Conservation (phyloP, 1,139 yeast species). For the Nematodospora anomalae region DNA sequence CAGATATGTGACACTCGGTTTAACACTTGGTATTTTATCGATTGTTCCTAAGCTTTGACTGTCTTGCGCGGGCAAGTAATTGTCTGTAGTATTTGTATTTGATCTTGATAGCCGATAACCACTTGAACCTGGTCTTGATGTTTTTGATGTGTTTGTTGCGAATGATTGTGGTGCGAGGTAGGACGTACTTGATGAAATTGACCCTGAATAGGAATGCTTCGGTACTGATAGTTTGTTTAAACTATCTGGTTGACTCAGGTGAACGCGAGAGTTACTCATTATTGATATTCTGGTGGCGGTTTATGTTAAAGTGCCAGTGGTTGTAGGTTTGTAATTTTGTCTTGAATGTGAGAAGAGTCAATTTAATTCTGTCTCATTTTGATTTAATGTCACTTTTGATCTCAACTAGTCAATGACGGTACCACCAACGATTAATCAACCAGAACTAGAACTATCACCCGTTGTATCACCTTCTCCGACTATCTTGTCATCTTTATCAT, state of each 20-base stretch:
- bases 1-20: conserved; percentile 58
- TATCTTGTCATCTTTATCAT: conserved; percentile 1
- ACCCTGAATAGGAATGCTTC: conserved; percentile 13
- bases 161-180: conserved; percentile 8
- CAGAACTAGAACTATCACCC: conserved; percentile 2
- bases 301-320: too few relatives aligned
- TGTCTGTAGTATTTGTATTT: conserved; percentile 25
- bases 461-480: background rate
- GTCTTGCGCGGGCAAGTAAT: conserved; percentile 17
- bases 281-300: background rate
- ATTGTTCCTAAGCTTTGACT: conserved; percentile 34
- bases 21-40: conserved; percentile 48
- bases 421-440: background rate
- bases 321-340: too few relatives aligned
- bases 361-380: too few relatives aligned
- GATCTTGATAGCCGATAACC: conserved; percentile 26
- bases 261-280: conserved; percentile 6
- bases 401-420: too few relatives aligned
- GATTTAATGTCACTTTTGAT: too few relatives aligned
- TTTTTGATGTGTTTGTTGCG: conserved; percentile 2
- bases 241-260: conserved; percentile 7
- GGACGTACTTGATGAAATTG: conserved; percentile 15
- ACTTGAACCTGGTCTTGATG: conserved; percentile 18
- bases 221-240: conserved; percentile 14
- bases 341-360: too few relatives aligned